phyloP scores from a whole-genome alignment of 2,329 filamentous ascomycete species.

The Alternaria sp. region DNA sequence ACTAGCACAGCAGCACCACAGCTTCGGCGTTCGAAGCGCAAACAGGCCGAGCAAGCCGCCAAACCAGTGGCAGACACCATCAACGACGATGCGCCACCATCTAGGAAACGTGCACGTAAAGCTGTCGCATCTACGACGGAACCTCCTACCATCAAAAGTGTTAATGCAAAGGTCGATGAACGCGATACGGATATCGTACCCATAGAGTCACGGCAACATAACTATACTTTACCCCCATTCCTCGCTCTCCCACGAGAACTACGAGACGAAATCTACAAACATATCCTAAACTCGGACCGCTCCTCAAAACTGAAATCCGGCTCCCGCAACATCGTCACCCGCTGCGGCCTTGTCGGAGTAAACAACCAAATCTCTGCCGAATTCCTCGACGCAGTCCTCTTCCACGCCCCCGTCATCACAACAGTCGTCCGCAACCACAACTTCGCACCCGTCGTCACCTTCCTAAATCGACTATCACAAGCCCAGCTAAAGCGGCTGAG shows the following conservation, averaged over 20 bases:
- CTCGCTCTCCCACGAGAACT: conserved; percentile 29
- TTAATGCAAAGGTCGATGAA: not conserved
- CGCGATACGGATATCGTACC: not conserved
- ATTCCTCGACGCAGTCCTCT: conserved; percentile 24
- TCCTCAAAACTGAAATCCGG: conserved; percentile 11
- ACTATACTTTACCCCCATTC: conserved; percentile 7
- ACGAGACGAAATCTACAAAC: conserved; percentile 29
- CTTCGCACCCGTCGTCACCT: conserved; percentile 28
- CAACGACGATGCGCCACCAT: not conserved
- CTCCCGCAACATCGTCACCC: conserved; percentile 15
- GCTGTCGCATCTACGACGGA: not conserved
- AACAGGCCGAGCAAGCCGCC: not conserved
- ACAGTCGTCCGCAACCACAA: conserved; percentile 28
- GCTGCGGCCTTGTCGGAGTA: conserved; percentile 19
- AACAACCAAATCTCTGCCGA: conserved; percentile 25
- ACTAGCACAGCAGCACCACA: not conserved
- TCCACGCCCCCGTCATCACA: conserved; percentile 20
- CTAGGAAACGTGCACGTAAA: conserved; percentile 8
- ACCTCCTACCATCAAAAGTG: not conserved
- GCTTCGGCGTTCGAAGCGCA: conserved; percentile 11
- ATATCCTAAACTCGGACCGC: conserved; percentile 13
- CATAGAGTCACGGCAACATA: not conserved
- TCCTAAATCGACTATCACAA: conserved; percentile 24
- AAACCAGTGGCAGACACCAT: not conserved
- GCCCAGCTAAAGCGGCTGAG: conserved; percentile 17